A percentile compares a stretch with the other conserved stretches of the same genome.
phyloP scores from a whole-genome alignment of 2,329 filamentous ascomycete genomes.

The Albifimbria verrucaria region DNA sequence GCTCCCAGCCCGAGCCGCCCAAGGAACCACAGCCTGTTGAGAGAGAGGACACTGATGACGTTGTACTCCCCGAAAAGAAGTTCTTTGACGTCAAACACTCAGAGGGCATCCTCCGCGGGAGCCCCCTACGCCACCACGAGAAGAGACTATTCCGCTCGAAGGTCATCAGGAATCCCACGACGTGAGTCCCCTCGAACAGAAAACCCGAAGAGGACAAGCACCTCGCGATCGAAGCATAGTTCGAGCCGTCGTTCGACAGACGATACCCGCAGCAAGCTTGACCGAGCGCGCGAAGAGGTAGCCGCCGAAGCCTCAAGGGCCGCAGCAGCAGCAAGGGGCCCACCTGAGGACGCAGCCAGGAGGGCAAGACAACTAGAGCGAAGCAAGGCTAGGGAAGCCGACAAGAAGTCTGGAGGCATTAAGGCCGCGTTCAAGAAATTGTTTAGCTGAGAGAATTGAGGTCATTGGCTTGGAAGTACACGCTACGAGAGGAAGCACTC shows the following conservation, averaged over 20 bases:
- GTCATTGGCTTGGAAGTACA: background rate
- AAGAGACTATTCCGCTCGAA: slow-evolving; percentile 16
- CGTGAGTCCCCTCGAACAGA: background rate
- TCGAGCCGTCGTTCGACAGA: slow-evolving; percentile 25
- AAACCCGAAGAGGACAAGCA: slow-evolving; percentile 2
- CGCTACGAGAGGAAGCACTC: background rate
- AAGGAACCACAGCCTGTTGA: slow-evolving; percentile 23
- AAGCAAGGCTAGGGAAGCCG: slow-evolving; percentile 26
- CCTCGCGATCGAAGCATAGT: slow-evolving; percentile 22
- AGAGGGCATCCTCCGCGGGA: slow-evolving; percentile 27
- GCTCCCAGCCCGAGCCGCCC: slow-evolving; percentile 24
- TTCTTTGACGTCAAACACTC: slow-evolving; percentile 40
- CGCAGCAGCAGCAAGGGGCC: slow-evolving; percentile 12
- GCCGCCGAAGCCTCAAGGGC: slow-evolving; percentile 20
- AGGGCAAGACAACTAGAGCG: slow-evolving; percentile 30
- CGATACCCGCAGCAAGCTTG: slow-evolving; percentile 16
- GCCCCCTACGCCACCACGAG: slow-evolving; percentile 17
- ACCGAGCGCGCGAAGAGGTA: slow-evolving; percentile 20
- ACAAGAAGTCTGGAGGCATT: slow-evolving; percentile 26
- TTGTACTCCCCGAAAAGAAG: slow-evolving; percentile 28
- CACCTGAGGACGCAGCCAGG: slow-evolving; percentile 28
- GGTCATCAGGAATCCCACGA: slow-evolving; percentile 16
- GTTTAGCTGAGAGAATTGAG: slow-evolving; percentile 15
- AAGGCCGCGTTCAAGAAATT: slow-evolving; percentile 28
- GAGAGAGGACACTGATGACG: slow-evolving; percentile 18